Base-by-base conservation (phyloP, 345 rosid genomes). In the Diplotaxis tenuifolia region DNA sequence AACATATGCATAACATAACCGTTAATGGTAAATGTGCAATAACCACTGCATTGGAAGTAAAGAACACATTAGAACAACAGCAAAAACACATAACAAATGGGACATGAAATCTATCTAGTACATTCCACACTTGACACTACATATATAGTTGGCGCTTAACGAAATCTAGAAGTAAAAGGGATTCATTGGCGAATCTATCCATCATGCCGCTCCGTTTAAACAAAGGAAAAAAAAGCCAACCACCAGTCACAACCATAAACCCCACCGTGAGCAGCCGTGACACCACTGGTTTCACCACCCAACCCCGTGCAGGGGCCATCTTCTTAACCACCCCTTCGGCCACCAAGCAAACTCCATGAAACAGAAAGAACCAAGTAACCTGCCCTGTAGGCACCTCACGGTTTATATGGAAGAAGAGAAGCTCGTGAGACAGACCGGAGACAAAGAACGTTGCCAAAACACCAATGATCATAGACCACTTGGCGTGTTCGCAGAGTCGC, bases 151-250 rank as follows among this genome's bases (percentile, higher is more conserved):
- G 50, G 22, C 45, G 58, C 6, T 38, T 62, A 12, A 71, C 11
- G 52, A 59, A 65, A 45, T 60, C 71, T 14, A 69, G 1, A 15
- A 69, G 11, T 21, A 47, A 25, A 27, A 63, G 68, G 7, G 36
- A n/a, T 74, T 82, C 85, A 0, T 36, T 45, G 2, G 69, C 27
- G 0, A 25, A 57, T 16, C 21, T 56, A 9, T 62, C 82, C 40
- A 38, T 38, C n/a, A 38, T 11, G 45, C 45, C 45, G n/a, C 5
- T 38, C 45, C 45, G n/a, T 38, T 10, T 38, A 38, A 38, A 4
- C 45, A 3, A n/a, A 38, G 45, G 45, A 11, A 36, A 36, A 36
- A 36, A 36, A 14, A 36, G n/a, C 42, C 12, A 36, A 36, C 42
- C 42, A 36, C 42, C 8, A 4, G 42, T 36, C n/a, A 36, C 12